Conservation (phyloP, 1,284 basidiomycete species). For the Anthracocystis setariae region DNA sequence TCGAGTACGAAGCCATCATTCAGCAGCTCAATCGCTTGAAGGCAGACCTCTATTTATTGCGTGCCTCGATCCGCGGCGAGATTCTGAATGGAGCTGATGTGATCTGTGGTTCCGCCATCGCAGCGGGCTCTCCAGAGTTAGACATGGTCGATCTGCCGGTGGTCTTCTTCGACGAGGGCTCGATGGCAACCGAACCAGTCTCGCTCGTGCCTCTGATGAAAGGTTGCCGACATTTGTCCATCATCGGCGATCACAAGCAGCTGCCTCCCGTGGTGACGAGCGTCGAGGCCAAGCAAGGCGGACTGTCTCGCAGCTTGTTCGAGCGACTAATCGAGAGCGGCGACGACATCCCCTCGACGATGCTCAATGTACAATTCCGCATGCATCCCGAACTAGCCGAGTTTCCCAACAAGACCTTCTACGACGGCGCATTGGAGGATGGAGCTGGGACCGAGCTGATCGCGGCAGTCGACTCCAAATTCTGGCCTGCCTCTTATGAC, state of each 20-base stretch:
- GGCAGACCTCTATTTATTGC: conserved; percentile 56
- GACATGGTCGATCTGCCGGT: conserved; percentile 84
- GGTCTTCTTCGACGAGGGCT: conserved; percentile 92
- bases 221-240: conserved; percentile 78
- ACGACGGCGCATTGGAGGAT: conserved; percentile 76
- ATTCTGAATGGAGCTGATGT: conserved; percentile 68
- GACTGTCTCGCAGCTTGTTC: conserved; percentile 83
- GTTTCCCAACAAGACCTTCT: conserved; percentile 87
- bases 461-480: conserved; percentile 46
- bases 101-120: conserved; percentile 67
- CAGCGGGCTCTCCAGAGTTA: conserved; percentile 44
- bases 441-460: conserved; percentile 70
- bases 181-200: conserved; percentile 89
- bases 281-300: conserved; percentile 72
- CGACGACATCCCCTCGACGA: conserved; percentile 66
- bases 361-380: conserved; percentile 91
- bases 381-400: conserved; percentile 90
- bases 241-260: conserved; percentile 96
- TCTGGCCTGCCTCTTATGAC: conserved; percentile 15
- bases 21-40: conserved; percentile 53
- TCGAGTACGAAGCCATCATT: conserved; percentile 46
- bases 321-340: conserved; percentile 77
- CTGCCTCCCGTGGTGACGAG: conserved; percentile 85
- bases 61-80: conserved; percentile 64
- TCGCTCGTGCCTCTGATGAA: conserved; percentile 69